Percentiles rank a stretch among this genome's conserved stretches.
phyloP scores from a whole-genome alignment of 2,329 filamentous ascomycete species.

The Pochonia chlamydosporia region DNA sequence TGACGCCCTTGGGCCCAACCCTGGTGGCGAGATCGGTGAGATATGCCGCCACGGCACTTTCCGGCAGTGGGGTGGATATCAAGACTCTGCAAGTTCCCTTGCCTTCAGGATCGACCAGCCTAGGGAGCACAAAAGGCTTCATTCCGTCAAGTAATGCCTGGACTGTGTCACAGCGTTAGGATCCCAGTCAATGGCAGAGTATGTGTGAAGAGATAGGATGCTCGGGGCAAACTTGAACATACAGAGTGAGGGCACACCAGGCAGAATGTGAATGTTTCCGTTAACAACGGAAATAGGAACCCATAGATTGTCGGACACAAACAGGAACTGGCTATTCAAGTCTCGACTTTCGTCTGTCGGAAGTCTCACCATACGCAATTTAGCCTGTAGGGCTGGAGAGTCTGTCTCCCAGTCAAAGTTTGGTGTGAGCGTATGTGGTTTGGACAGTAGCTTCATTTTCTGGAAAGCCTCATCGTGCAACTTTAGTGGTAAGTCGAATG shows the following conservation, averaged over 20 bases:
- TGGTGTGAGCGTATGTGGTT: conserved; percentile 64
- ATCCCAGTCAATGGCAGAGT: not conserved
- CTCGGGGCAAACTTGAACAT: conserved; percentile 20
- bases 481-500: conserved; percentile 70
- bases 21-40: conserved; percentile 72
- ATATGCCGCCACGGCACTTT: conserved; percentile 79
- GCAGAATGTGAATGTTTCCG: conserved; percentile 87
- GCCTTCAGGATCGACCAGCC: conserved; percentile 71
- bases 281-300: conserved; percentile 87
- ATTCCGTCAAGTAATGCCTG: conserved; percentile 71
- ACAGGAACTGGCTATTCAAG: conserved; percentile 67
- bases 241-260: conserved; percentile 81
- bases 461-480: conserved; percentile 72
- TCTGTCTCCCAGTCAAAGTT: conserved; percentile 82
- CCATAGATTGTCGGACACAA: conserved; percentile 78
- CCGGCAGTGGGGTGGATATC: conserved; percentile 80
- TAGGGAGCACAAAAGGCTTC: conserved; percentile 63
- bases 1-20: conserved; percentile 71
- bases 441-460: conserved; percentile 78
- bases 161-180: conserved; percentile 36
- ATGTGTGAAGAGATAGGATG: not conserved
- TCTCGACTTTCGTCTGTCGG: conserved; percentile 66
- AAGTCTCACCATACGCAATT: conserved; percentile 84
- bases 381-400: conserved; percentile 70
- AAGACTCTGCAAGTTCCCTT: conserved; percentile 74